A percentile compares a stretch with the other conserved stretches of the same genome.
Evolutionary conservation across 805 yeast genomes (phyloP).

Genomic region (Lipomyces spencermartinsiae): DNA sequence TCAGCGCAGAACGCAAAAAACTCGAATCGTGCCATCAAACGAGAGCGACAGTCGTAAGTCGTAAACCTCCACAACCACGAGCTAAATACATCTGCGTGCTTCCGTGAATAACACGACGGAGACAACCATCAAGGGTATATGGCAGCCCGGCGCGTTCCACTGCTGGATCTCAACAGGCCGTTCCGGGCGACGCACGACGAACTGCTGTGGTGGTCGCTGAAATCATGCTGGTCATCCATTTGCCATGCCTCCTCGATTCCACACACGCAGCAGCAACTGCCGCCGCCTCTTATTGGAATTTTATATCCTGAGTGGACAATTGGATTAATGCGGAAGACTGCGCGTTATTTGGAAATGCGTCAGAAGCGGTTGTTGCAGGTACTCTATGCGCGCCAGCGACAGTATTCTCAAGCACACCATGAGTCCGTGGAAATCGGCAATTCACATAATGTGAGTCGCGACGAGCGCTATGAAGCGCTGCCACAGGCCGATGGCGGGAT

Average conservation of each 20-base stretch:
- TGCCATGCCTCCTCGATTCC: slow-evolving; percentile 10
- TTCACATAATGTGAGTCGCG: neutral
- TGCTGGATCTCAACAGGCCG: slow-evolving; percentile 22
- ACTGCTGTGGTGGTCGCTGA: slow-evolving; percentile 30
- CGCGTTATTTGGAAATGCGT: neutral
- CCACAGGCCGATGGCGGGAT: neutral
- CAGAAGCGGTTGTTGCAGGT: neutral
- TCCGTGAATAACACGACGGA: slow-evolving; percentile 1
- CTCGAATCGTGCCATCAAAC: slow-evolving; percentile 1
- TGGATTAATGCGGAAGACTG: slow-evolving; percentile 17
- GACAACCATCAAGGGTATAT: slow-evolving; percentile 1
- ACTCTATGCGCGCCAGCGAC: neutral
- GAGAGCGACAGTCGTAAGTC: neutral
- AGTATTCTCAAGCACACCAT: neutral
- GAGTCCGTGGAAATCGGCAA: neutral
- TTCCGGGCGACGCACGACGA: slow-evolving; percentile 27
- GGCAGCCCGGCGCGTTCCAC: slow-evolving; percentile 5
- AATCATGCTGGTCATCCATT: slow-evolving; percentile 28
- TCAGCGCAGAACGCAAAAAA: neutral
- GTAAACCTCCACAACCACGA: neutral
- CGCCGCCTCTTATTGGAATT: slow-evolving; percentile 19
- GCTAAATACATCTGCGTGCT: neutral
- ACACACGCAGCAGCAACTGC: neutral
- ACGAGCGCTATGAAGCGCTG: neutral
- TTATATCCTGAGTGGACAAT: slow-evolving; percentile 27